These are phyloP conservation scores for Trichoderma citrinoviride DNA, from an alignment of 2,329 filamentous ascomycete species.

Conservation along the genomic window DNA sequence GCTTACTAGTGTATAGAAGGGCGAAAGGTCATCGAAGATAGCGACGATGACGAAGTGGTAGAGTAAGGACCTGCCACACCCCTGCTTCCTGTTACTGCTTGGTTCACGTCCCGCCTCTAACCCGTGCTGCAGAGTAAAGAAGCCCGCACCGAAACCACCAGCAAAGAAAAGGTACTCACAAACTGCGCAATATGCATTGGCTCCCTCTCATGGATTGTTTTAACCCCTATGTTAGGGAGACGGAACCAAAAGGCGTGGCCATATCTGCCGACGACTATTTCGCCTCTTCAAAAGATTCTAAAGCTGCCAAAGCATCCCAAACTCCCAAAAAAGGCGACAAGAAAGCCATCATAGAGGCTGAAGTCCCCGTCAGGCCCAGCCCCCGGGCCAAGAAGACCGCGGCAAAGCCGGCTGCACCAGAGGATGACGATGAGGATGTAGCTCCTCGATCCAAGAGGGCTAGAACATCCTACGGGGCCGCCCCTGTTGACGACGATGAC, in stretches of 20 bases:
- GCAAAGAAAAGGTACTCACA: slow-evolving; percentile 56
- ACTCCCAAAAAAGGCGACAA: slow-evolving; percentile 42
- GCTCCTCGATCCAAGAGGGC: slow-evolving; percentile 42
- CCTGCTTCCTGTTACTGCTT: not conserved
- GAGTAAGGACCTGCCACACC: slow-evolving; percentile 39
- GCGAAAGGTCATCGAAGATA: slow-evolving; percentile 76
- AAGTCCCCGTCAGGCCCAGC: slow-evolving; percentile 51
- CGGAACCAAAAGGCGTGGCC: slow-evolving; percentile 47
- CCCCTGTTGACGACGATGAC: slow-evolving; percentile 49
- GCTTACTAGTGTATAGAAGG: slow-evolving; percentile 40
- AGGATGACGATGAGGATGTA: slow-evolving; percentile 32
- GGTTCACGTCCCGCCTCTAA: not conserved
- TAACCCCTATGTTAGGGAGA: slow-evolving; percentile 33
- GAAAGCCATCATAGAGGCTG: slow-evolving; percentile 40
- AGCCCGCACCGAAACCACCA: slow-evolving; percentile 48
- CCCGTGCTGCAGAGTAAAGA: slow-evolving; percentile 45
- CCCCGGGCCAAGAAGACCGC: slow-evolving; percentile 47
- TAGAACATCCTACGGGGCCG: slow-evolving; percentile 42
- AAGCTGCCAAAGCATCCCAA: slow-evolving; percentile 36
- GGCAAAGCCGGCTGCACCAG: slow-evolving; percentile 31
- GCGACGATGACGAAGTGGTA: slow-evolving; percentile 67
- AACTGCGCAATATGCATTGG: too few relatives aligned
- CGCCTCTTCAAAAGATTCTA: slow-evolving; percentile 45
- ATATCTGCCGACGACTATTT: slow-evolving; percentile 60
- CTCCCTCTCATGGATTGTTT: not conserved